Evolutionary conservation across 257 asterid species (phyloP), one percentile per base, ranked within the genome.

Genomic region (Plantago elongata): DNA sequence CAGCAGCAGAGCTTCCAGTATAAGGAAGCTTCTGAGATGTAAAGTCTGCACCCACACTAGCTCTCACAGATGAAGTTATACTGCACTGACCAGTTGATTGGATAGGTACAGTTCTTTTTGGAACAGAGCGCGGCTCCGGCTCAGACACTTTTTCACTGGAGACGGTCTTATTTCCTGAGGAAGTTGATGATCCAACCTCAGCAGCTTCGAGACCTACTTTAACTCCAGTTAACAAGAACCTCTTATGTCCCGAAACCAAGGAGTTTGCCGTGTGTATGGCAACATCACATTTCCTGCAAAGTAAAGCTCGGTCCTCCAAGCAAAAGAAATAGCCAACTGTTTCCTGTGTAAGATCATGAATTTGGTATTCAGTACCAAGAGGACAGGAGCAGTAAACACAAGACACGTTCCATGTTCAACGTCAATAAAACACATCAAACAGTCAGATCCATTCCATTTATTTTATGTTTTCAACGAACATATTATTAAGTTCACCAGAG

Each of bases 301-400:
- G 90, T 58, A 93, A 67, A 70, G 99, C 95, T 49, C 99, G 85
- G 67, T 93, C 99, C 78, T 93, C 95, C 43, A 93, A 78, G 76
- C 97, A 93, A 69, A 93, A 93, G 89, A 93, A 84, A 74, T 81
- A 93, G 29, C 99, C 96, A 11, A 74, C 76, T 0, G 95, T 57
- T 81, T 89, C 97, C 97, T 93, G 94, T 71, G 77, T 5, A 63
- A 46, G 13, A 56, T 38, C 34, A 54, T 8, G 57, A 11, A 17
- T 27, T 12, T 16, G 13, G 13, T 2, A 52, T 63, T 48, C 62
- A 38, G 3, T 5, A 8, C 15, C n/a, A 42, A 49, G 18, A 22
- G 9, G 14, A 60, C 4, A 9, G 11, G 7, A 15, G 18, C 52
- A 48, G 13, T 6, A 42, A 3, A 3, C 48, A 38, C 1, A 13